Conservation (phyloP, 2,329 filamentous ascomycete species). For the Colletotrichum filicis region DNA sequence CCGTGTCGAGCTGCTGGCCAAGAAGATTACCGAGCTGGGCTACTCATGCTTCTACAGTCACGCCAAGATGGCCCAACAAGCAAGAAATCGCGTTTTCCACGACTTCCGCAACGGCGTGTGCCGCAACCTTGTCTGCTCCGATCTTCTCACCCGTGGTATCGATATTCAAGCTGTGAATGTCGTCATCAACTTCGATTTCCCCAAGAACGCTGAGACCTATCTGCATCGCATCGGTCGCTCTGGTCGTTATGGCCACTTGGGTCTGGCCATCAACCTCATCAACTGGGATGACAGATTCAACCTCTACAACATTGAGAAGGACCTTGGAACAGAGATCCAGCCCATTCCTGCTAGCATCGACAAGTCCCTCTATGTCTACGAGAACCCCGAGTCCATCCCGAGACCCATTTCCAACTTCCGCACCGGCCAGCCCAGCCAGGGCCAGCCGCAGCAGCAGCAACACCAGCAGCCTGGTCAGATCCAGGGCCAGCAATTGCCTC, state of each 20-base stretch:
- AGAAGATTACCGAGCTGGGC: conserved; percentile 98
- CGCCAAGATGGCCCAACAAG: conserved; percentile 96
- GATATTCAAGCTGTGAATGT: conserved; percentile 99
- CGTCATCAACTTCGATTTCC: conserved; percentile 99
- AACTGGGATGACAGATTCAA: conserved; percentile 99
- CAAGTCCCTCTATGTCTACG: conserved; percentile 98
- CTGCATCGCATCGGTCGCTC: conserved; percentile 98
- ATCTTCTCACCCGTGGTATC: conserved; percentile 96
- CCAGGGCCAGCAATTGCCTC: conserved; percentile 39
- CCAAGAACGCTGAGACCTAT: conserved; percentile 99
- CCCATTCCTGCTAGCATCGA: conserved; percentile 95
- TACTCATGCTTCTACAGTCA: conserved; percentile 99
- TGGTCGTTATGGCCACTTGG: conserved; percentile 95
- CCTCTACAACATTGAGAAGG: conserved; percentile 97
- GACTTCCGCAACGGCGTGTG: conserved; percentile 98
- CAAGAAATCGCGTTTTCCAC: conserved; percentile 98
- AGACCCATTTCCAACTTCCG: conserved; percentile 73
- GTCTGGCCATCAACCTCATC: conserved; percentile 98
- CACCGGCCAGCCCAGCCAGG: conserved; percentile 41
- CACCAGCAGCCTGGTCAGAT: conserved; percentile 29
- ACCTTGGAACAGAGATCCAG: conserved; percentile 96
- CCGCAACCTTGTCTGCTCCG: conserved; percentile 97
- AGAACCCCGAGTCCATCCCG: conserved; percentile 94
- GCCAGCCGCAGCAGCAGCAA: conserved; percentile 38
- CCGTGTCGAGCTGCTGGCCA: conserved; percentile 94